A percentile compares a stretch with the other conserved stretches of the same genome.
phyloP scores from a whole-genome alignment of 192 early-diverging fungal species.

The Umbelopsis sp. region DNA sequence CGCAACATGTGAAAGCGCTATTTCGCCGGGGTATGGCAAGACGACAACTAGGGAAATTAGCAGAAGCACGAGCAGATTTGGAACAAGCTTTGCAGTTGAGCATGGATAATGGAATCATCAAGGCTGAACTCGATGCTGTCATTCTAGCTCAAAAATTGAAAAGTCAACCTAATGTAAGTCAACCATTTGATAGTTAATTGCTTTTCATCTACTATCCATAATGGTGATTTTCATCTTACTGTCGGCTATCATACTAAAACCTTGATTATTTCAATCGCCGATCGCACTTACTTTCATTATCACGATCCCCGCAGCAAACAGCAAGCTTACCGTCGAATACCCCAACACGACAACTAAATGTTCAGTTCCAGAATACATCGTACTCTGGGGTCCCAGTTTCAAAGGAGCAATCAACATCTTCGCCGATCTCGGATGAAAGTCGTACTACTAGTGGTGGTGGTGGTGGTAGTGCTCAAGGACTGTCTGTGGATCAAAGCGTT shows the following conservation, averaged over 20 bases:
- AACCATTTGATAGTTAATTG: neutral
- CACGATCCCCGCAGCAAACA: too few relatives aligned
- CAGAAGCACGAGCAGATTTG: constrained; percentile 54
- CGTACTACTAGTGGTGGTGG: neutral
- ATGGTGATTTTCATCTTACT: neutral
- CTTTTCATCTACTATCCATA: constrained; percentile 15
- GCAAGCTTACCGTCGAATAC: neutral
- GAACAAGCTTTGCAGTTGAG: neutral
- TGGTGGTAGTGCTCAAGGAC: neutral
- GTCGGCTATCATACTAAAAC: too few relatives aligned
- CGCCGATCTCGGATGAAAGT: neutral
- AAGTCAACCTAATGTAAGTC: neutral
- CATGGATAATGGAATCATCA: neutral
- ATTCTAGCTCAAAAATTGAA: neutral
- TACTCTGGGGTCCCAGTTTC: neutral
- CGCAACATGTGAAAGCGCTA: constrained; percentile 77
- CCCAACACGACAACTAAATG: neutral
- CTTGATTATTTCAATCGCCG: too few relatives aligned
- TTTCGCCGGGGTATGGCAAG: constrained; percentile 75
- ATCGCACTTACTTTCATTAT: too few relatives aligned
- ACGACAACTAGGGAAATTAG: constrained; percentile 46
- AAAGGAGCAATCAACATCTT: neutral
- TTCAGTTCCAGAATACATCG: neutral
- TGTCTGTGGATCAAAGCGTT: neutral
- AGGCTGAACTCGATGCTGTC: constrained; percentile 9